Conservation (phyloP, 306 rosid species). For the Malus orientalis region DNA sequence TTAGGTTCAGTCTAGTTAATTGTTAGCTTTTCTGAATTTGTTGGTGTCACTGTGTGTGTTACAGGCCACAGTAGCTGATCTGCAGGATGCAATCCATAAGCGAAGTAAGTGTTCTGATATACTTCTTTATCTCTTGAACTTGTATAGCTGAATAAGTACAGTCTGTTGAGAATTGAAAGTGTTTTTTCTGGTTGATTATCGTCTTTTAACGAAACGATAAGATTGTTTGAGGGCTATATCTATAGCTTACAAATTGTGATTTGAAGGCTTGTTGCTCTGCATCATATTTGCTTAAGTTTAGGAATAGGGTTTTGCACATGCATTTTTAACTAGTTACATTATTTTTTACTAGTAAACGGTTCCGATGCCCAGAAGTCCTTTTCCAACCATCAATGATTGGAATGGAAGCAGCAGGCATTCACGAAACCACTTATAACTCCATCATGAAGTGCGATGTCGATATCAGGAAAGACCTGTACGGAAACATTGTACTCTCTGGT, state of each 20-base stretch:
- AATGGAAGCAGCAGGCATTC: slow-evolving; percentile 99
- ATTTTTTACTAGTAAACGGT: slow-evolving; percentile 42
- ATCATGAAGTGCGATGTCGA: slow-evolving; percentile 98
- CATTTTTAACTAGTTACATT: background rate
- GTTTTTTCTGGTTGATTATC: background rate
- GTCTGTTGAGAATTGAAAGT: background rate
- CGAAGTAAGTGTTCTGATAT: slow-evolving; percentile 53
- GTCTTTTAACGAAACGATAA: too few relatives aligned
- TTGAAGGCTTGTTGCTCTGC: background rate
- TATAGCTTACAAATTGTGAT: background rate
- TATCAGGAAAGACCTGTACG: slow-evolving; percentile 92
- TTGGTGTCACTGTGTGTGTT: slow-evolving; percentile 11
- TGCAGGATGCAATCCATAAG: slow-evolving; percentile 74
- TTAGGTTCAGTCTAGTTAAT: background rate
- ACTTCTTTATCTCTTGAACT: background rate
- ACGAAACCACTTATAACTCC: slow-evolving; percentile 97
- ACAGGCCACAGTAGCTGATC: slow-evolving; percentile 92
- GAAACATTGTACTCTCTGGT: slow-evolving; percentile 97
- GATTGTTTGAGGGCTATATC: background rate
- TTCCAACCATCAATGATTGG: slow-evolving; percentile 94
- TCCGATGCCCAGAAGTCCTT: slow-evolving; percentile 97
- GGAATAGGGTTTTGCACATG: background rate
- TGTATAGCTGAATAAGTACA: background rate
- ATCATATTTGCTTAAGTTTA: background rate
- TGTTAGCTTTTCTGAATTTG: slow-evolving; percentile 10